Evolutionary conservation across 306 rosid genomes (phyloP).

Genomic region (Quercus dentata): DNA sequence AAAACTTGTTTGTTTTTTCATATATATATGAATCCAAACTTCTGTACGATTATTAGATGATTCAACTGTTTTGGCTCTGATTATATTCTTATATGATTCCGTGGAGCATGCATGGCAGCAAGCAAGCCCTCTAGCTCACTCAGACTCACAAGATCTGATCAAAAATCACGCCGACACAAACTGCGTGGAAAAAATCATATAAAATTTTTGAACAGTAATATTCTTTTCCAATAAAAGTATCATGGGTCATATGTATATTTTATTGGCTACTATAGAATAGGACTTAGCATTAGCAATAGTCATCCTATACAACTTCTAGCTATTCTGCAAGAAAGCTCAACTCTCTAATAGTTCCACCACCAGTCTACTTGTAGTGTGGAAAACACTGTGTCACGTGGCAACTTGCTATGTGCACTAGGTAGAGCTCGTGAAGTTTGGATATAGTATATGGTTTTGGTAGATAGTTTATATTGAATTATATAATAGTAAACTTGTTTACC

Average conservation of each 20-base stretch:
- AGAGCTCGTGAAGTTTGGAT: not conserved
- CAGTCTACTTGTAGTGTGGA: not conserved
- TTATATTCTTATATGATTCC: not conserved
- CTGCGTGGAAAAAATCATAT: not conserved
- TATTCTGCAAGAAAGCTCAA: not conserved
- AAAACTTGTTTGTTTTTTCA: too few relatives aligned
- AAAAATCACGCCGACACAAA: not conserved
- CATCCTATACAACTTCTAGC: not conserved
- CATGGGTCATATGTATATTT: not conserved
- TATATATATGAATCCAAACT: too few relatives aligned
- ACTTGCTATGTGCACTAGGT: not conserved
- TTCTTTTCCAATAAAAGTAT: not conserved
- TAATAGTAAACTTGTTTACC: not conserved
- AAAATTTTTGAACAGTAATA: not conserved
- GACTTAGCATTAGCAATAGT: not conserved
- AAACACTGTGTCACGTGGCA: not conserved
- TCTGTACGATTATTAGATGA: too few relatives aligned
- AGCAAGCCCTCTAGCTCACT: not conserved
- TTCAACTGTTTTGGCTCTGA: too few relatives aligned
- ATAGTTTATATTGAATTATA: not conserved
- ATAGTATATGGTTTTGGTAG: not conserved
- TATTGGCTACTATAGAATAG: not conserved
- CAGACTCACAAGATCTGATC: not conserved
- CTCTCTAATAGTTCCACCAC: not conserved
- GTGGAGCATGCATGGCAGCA: not conserved